Evolutionary conservation across 306 rosid species (phyloP), one percentile per base, ranked within the genome.

Genomic region (Trifolium fragiferum): DNA sequence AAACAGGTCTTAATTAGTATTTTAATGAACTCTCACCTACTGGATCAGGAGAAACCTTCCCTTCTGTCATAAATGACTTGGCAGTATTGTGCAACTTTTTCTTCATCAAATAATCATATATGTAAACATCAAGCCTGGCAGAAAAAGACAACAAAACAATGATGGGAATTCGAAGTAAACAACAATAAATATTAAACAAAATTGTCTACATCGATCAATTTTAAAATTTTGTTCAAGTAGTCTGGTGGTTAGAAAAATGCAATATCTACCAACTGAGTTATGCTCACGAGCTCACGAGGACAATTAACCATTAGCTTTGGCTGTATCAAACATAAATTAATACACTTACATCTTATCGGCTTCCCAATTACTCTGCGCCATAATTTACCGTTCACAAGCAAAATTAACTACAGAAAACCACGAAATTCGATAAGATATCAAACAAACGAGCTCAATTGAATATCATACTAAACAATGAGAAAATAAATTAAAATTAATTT

Each of bases 301-400:
- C 5, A 30, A 30, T 57, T 50, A 67, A 21, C 65, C 19, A 66
- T 10, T 61, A 14, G 15, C 61, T 54, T 41, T 35, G 9, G 9
- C 9, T 61, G 33, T 1, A 32, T 43, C 68, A 79, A 73, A 46
- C 47, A 73, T 21, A 50, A 70, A 61, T 25, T 54, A 37, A 44
- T 51, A 12, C 33, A 40, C 60, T 59, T 86, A 93, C 98, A 93
- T 93, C 88, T 93, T 93, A 89, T 93, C 98, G 18, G 98, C 98
- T 82, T 93, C 98, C 98, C 98, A 93, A 83, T 86, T 90, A 73
- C 92, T 93, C 89, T 89, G 95, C 73, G 93, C 92, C 98, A 93
- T 93, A 73, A 72, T 71, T 66, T 68, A 57, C 44, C 25, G 67
- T 16, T 75, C 59, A 67, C 43, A 63, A 59, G 53, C 77, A 73